Conservation (phyloP, 192 early-diverging fungal species). For the Umbelopsis sp. region DNA sequence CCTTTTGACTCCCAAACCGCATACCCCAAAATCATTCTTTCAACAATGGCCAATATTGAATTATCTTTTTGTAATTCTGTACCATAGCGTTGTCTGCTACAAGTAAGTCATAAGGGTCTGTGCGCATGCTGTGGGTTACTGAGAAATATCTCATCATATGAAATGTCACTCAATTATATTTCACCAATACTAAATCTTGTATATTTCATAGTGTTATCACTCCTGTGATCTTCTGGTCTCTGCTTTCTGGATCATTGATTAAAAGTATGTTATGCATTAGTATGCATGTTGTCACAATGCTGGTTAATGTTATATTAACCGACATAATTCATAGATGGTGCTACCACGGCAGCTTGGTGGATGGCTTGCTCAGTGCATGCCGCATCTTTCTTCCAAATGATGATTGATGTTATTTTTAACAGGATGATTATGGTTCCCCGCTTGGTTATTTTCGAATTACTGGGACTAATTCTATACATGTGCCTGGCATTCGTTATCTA, state of each 20-base stretch:
- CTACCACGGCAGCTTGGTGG: conserved; percentile 23
- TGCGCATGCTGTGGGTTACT: background rate
- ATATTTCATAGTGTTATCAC: conserved; percentile 28
- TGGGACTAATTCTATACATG: conserved; percentile 34
- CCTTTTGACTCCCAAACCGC: conserved; percentile 3
- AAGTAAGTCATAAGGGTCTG: conserved; percentile 29
- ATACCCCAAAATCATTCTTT: conserved; percentile 22
- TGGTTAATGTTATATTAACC: background rate
- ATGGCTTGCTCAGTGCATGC: conserved; percentile 32
- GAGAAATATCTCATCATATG: background rate
- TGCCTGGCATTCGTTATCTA: conserved; percentile 34
- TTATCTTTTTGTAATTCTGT: conserved; percentile 38
- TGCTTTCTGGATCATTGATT: conserved; percentile 12
- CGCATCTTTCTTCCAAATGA: conserved; percentile 37
- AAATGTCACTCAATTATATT: too few species aligned
- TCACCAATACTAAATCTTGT: too few species aligned
- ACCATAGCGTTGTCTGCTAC: conserved; percentile 35
- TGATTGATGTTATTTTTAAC: conserved; percentile 37
- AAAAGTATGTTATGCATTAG: background rate
- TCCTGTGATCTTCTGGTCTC: conserved; percentile 39
- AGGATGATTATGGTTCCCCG: conserved; percentile 27
- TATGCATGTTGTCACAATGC: background rate
- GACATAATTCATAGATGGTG: background rate
- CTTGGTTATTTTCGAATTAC: conserved; percentile 22
- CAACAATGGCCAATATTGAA: conserved; percentile 32